These are phyloP conservation scores for Plasmodium yoelii DNA, from an alignment of 169 alveolate species.

Conservation along the genomic window DNA sequence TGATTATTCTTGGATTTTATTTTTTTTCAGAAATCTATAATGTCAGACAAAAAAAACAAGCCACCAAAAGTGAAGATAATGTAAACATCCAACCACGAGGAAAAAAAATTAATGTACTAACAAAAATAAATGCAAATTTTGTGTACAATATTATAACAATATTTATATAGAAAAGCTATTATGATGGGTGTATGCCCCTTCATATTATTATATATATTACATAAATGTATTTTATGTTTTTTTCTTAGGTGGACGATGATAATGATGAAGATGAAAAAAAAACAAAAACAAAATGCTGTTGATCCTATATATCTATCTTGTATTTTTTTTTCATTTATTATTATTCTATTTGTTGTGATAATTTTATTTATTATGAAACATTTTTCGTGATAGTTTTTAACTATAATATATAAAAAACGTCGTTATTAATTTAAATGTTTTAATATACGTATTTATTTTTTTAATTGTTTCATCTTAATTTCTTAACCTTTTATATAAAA, in stretches of 20 bases:
- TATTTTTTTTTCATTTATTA: conserved; percentile 46
- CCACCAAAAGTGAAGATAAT: conserved; percentile 69
- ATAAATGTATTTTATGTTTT: conserved; percentile 2
- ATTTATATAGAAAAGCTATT: no score
- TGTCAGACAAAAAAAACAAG: conserved; percentile 74
- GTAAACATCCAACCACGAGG: conserved; percentile 75
- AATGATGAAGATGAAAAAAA: conserved; percentile 44
- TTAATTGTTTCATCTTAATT: conserved; percentile 44
- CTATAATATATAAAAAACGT: conserved; percentile 21
- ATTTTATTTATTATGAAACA: conserved; percentile 56
- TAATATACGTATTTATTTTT: conserved; percentile 27
- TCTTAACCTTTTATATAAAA: conserved; percentile 31
- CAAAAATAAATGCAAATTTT: conserved; percentile 6
- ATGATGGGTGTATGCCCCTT: not conserved
- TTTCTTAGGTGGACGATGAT: conserved; percentile 57
- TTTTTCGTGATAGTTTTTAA: conserved; percentile 55
- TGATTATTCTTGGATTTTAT: not conserved
- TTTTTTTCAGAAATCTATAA: conserved; percentile 60
- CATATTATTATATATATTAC: not conserved
- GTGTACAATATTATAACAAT: no score
- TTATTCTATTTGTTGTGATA: conserved; percentile 52
- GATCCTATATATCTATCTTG: conserved; percentile 2
- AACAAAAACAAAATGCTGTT: conserved; percentile 56
- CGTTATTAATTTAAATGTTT: conserved; percentile 48
- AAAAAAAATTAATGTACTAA: conserved; percentile 60